Percentiles rank a stretch among this genome's conserved stretches.
Conservation (phyloP, 805 yeast genomes). For the Barnettozyma botsteinii region DNA sequence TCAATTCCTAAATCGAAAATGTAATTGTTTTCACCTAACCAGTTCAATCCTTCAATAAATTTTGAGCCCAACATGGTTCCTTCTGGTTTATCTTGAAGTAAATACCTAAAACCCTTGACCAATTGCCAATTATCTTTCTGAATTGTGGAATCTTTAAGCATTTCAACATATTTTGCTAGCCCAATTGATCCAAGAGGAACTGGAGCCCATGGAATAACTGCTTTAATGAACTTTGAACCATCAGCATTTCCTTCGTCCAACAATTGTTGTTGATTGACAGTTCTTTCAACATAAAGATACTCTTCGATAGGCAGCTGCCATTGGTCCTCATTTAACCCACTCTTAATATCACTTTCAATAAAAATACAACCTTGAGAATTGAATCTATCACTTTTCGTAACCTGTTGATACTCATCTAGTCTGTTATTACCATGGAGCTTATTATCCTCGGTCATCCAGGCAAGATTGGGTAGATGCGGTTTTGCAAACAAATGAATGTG, state of each 20-base stretch:
- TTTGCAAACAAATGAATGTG: conserved; percentile 19
- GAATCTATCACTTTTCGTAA: neutral
- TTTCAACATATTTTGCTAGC: conserved; percentile 12
- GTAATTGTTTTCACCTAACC: conserved; percentile 27
- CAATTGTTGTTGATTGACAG: conserved; percentile 4
- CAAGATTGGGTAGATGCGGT: conserved; percentile 9
- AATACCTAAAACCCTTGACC: conserved; percentile 37
- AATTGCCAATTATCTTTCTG: conserved; percentile 10
- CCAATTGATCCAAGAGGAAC: conserved; percentile 28
- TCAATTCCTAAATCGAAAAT: conserved; percentile 42
- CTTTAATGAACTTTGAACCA: conserved; percentile 17
- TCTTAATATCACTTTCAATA: conserved; percentile 17
- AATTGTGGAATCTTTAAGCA: conserved; percentile 17
- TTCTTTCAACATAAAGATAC: conserved; percentile 10
- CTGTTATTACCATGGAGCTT: conserved; percentile 10
- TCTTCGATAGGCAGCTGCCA: conserved; percentile 17
- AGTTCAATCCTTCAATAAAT: conserved; percentile 31
- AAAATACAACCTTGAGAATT: conserved; percentile 12
- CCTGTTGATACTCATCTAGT: conserved; percentile 9
- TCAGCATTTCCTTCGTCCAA: conserved; percentile 5
- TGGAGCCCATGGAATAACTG: conserved; percentile 43
- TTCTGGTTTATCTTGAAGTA: conserved; percentile 38
- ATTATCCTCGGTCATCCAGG: conserved; percentile 15
- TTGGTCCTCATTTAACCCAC: conserved; percentile 8
- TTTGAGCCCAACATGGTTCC: conserved; percentile 28